These are phyloP conservation scores for Diplotaxis tenuifolia DNA, from an alignment of 345 rosid genomes.

Conservation along the genomic window DNA sequence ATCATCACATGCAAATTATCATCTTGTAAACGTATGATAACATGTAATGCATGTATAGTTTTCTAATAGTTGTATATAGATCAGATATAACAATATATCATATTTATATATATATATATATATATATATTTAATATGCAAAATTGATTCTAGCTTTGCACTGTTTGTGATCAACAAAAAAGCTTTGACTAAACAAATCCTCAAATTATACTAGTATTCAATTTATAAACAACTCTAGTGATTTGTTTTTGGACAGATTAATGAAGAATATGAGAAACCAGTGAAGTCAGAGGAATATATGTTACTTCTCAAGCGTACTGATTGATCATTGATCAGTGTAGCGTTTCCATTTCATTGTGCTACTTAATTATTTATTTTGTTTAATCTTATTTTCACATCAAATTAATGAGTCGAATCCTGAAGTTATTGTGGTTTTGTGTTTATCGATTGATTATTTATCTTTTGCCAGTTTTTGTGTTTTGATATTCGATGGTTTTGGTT, in stretches of 20 bases:
- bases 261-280: slow-evolving; percentile 63
- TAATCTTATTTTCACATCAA: not conserved
- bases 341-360: not conserved
- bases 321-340: not conserved
- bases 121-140: slow-evolving; percentile 21
- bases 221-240: not conserved
- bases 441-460: not conserved
- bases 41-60: not conserved
- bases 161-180: slow-evolving; percentile 3
- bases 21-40: not conserved
- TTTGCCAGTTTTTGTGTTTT: not conserved
- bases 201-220: not conserved
- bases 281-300: slow-evolving; percentile 14
- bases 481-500: not conserved
- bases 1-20: slow-evolving; percentile 56
- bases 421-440: not conserved
- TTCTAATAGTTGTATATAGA: not conserved
- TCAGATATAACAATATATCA: not conserved
- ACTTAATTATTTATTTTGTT: not conserved
- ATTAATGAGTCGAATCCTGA: not conserved
- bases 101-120: too few species aligned
- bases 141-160: slow-evolving; percentile 13
- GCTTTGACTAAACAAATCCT: not conserved
- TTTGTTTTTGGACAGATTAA: slow-evolving; percentile 44
- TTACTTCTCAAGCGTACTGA: not conserved